phyloP scores from a whole-genome alignment of 1,284 basidiomycete species.

The Coriolopsis trogii region DNA sequence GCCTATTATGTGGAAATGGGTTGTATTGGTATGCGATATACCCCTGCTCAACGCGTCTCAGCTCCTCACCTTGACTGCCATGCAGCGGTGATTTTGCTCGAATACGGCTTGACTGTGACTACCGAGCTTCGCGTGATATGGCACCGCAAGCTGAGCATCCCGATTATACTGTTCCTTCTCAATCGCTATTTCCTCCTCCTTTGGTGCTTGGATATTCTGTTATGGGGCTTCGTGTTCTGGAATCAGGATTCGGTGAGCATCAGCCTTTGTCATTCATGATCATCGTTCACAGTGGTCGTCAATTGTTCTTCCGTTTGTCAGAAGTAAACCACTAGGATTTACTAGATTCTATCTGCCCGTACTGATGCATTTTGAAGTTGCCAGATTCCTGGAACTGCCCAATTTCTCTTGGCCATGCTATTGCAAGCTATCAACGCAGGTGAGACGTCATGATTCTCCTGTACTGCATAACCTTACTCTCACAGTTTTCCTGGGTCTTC shows the following conservation, averaged over 20 bases:
- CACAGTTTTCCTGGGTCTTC: conserved; percentile 11
- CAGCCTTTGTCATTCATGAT: not conserved
- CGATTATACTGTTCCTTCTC: conserved; percentile 7
- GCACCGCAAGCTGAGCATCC: conserved; percentile 10
- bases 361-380: too few relatives aligned
- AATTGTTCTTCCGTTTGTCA: not conserved
- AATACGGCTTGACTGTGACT: conserved; percentile 12
- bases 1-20: conserved; percentile 3
- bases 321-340: not conserved
- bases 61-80: not conserved
- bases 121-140: conserved; percentile 15
- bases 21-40: conserved; percentile 6
- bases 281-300: too few relatives aligned
- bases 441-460: not conserved
- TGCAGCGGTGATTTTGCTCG: conserved; percentile 14
- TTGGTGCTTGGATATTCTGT: not conserved
- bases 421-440: not conserved
- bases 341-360: too few relatives aligned
- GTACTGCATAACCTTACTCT: not conserved
- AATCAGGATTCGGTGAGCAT: conserved; percentile 1
- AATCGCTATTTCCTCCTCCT: conserved; percentile 14
- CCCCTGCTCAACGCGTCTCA: not conserved
- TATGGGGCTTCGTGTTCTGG: not conserved
- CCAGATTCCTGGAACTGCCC: not conserved
- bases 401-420: not conserved